Base-by-base conservation (phyloP, 306 rosid species). In the Prunus mume region DNA sequence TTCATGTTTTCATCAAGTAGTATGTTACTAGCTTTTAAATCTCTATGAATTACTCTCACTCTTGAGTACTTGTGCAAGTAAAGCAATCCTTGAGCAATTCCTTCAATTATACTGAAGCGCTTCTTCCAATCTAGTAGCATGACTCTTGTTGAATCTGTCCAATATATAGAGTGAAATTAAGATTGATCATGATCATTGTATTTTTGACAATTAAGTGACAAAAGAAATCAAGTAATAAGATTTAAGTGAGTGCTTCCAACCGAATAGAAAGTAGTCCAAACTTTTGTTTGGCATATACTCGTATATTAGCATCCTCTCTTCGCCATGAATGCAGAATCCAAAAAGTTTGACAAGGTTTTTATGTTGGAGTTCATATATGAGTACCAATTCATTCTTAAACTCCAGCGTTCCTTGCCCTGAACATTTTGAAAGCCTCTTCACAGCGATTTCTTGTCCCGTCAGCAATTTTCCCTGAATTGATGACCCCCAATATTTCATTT, bases 211-310 rank as follows among this genome's bases (percentile, higher is more conserved):
- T 34, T 34, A 1, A 0, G 41, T 6, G 41, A 34, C 41, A 5
- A 34, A 34, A 3, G 14, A 9, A 47, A 12, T 9, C 51, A 47
- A 47, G 51, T 47, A 12, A 10, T 12, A 10, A 47, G 51, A 47
- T 10, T 10, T 2, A 47, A 47, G 51, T 47, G 15, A 47, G 12
- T 2, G 15, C 14, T 47, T 32, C 66, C 34, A 1, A 81, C 88
- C 88, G 64, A 85, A 85, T 38, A 82, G 13, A 76, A 68, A 46
- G 47, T 34, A 79, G 46, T 75, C 79, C 60, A 84, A 77, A 25
- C 87, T 79, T 83, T 43, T 79, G 28, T 83, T 83, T 1, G 78
- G 56, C 81, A 38, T 38, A 4, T 38, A 38, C 43, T 38, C 43
- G 76, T 84, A 84, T 3, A 84, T 74, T 15, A 80, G 12, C 46